These are phyloP conservation scores for Kitagawia praeruptora DNA, from an alignment of 129 eudicot species.

Conservation along the genomic window DNA sequence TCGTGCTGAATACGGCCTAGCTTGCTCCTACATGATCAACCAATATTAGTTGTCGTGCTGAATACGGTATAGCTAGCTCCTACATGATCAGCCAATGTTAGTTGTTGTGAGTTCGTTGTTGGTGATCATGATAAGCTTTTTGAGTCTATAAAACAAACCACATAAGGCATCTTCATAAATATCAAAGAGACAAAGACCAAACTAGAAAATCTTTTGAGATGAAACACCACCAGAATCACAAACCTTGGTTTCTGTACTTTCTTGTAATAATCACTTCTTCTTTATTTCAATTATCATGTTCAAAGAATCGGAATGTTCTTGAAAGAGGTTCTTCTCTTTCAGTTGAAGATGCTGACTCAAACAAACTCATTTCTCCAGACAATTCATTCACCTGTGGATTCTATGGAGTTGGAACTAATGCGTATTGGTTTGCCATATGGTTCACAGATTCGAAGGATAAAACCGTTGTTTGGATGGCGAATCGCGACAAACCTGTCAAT, in stretches of 20 bases:
- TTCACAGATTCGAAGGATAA: slow-evolving; percentile 30
- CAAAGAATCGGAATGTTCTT: neutral
- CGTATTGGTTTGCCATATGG: slow-evolving; percentile 42
- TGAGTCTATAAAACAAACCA: no score
- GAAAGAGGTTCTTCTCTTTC: slow-evolving; percentile 2
- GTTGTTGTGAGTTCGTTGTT: neutral
- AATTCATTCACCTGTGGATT: neutral
- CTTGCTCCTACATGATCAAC: no score
- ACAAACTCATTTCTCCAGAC: neutral
- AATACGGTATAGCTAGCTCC: no score
- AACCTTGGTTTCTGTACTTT: neutral
- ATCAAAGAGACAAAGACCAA: neutral
- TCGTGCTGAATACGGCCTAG: no score
- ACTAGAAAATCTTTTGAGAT: neutral
- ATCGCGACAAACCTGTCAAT: slow-evolving; percentile 41
- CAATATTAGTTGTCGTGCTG: no score
- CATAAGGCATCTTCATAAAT: neutral
- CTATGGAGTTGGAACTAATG: slow-evolving; percentile 2
- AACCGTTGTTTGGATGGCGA: slow-evolving; percentile 46
- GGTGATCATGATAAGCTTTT: no score
- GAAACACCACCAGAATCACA: neutral
- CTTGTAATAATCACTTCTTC: neutral
- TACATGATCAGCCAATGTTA: no score
- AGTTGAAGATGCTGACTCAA: neutral
- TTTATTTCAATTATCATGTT: neutral